Evolutionary conservation across 2,329 filamentous ascomycete genomes (phyloP), one percentile per base, ranked within the genome.

Genomic region (Lasiodiplodia hormozganensis): DNA sequence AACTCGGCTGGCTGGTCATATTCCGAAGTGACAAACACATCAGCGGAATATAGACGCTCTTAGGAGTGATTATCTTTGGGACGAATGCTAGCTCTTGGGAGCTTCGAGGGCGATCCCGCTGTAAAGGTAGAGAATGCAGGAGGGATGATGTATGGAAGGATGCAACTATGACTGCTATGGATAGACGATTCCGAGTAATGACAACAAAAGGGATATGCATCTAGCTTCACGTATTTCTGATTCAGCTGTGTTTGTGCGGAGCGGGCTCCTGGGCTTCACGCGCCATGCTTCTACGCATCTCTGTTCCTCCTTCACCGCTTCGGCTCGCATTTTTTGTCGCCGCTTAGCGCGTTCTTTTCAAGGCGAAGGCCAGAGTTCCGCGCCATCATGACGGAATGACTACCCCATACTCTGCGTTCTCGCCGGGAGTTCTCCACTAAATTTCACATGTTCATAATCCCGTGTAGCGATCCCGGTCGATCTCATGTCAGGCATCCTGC

Each of bases 141-240:
- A 18, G 34, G 34, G 14, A 47, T 23, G 54, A 51, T 67, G 34
- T 67, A 25, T 57, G 65, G 40, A 43, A 58, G 53, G 65, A 67
- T 58, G 53, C 65, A 64, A 67, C 47, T 58, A 67, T 18, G 65
- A 67, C 65, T 58, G 53, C 65, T 58, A 58, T 58, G 65, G 65
- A 58, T 67, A 67, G 65, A 67, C 65, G 65, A 58, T 54, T 67
- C 65, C 34, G 65, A 67, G 52, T 67, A 67, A 67, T 67, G 65
- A 67, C 65, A 67, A 47, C 31, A 34, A 40, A 58, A 58, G 65
- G 65, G 40, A 49, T 51, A n/a, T 67, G 65, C 54, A 67, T 67
- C 54, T 58, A 43, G 21, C 47, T 58, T 58, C n/a, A 31, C 53
- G 49, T 51, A 31, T 49, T 60, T 36, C 16, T 57, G 21, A 12